Evolutionary conservation across 2,329 filamentous ascomycete species (phyloP).

Genomic region (Tolypocladium amazonense): DNA sequence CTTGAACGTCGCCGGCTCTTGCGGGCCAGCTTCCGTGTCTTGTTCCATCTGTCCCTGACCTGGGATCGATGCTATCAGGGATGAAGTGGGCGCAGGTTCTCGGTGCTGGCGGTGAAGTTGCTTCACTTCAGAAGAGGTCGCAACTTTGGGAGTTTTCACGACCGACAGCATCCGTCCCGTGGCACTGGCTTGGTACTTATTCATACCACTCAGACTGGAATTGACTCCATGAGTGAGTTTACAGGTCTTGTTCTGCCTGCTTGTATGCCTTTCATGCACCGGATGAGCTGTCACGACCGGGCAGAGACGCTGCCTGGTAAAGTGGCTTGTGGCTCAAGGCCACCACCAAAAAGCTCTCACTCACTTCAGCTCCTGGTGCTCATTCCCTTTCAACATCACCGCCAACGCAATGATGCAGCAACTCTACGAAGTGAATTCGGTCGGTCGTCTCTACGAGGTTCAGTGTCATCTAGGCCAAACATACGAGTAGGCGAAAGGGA

Average conservation of each 20-base stretch:
- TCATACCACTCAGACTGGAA: not conserved
- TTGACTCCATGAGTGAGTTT: not conserved
- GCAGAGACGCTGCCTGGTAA: not conserved
- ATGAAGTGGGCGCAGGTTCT: not conserved
- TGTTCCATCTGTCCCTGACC: not conserved
- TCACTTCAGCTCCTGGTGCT: too few species aligned
- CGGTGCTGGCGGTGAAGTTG: not conserved
- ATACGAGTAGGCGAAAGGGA: not conserved
- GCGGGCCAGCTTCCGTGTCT: not conserved
- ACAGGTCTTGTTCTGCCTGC: not conserved
- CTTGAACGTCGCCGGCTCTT: slow-evolving; percentile 25
- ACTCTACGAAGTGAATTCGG: not conserved
- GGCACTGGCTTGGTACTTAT: not conserved
- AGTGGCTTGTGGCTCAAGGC: too few species aligned
- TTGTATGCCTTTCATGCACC: not conserved
- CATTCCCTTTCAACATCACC: not conserved
- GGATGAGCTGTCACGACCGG: not conserved
- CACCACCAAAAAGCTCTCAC: too few species aligned
- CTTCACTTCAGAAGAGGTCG: not conserved
- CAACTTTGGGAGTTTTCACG: not conserved
- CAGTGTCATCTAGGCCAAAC: not conserved
- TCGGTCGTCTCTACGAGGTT: not conserved
- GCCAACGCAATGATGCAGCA: not conserved
- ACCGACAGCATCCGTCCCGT: not conserved
- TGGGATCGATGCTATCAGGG: not conserved